These are phyloP conservation scores for Chiua virens DNA, from an alignment of 768 basidiomycete species.

Conservation along the genomic window DNA sequence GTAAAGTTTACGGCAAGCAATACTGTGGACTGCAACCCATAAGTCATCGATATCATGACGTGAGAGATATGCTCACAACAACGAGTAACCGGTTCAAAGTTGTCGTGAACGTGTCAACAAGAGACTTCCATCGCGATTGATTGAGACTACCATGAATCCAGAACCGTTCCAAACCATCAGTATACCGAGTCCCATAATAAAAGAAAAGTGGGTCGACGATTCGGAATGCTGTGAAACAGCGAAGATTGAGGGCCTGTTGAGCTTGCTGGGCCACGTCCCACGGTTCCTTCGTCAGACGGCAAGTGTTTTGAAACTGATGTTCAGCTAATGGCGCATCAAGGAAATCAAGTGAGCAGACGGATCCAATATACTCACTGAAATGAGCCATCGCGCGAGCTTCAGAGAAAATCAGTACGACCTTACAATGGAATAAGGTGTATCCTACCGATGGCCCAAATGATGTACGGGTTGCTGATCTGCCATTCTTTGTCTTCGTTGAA, in stretches of 20 bases:
- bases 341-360: neutral
- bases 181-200: conserved; percentile 1
- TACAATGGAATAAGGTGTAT: neutral
- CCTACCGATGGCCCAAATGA: conserved; percentile 17
- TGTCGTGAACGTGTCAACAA: conserved; percentile 1
- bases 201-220: neutral
- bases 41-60: neutral
- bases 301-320: conserved; percentile 14
- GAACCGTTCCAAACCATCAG: conserved; percentile 10
- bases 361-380: conserved; percentile 7
- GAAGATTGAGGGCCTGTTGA: conserved; percentile 2
- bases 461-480: neutral
- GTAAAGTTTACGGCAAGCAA: conserved; percentile 17
- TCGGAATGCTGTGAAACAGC: neutral
- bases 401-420: neutral
- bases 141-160: conserved; percentile 11
- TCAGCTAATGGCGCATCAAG: conserved; percentile 2
- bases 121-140: conserved; percentile 11
- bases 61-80: conserved; percentile 2
- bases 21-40: conserved; percentile 12
- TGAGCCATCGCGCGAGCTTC: conserved; percentile 11
- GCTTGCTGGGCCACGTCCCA: conserved; percentile 6
- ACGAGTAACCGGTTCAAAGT: conserved; percentile 13
- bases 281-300: conserved; percentile 7
- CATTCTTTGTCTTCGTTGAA: neutral